These are phyloP conservation scores for Aschersonia sp. DNA, from an alignment of 2,329 filamentous ascomycete genomes.

Conservation along the genomic window DNA sequence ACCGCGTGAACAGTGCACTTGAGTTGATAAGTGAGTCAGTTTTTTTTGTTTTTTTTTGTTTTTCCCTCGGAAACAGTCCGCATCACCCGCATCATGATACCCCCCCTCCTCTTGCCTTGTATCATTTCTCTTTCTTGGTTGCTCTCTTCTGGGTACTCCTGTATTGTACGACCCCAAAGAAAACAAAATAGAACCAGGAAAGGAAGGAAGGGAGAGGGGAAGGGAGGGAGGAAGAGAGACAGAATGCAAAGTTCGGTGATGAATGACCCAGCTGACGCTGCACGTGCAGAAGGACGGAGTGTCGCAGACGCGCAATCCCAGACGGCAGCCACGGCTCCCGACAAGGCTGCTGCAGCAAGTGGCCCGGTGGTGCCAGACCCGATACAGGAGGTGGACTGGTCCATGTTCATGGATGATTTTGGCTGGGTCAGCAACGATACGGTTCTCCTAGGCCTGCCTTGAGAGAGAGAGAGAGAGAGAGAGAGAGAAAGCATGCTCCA, in stretches of 20 bases:
- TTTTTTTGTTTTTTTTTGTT: background rate
- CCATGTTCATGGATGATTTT: constrained; percentile 34
- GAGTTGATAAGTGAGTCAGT: constrained; percentile 15
- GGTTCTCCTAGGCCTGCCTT: constrained; percentile 15
- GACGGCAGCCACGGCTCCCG: constrained; percentile 8
- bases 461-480: background rate
- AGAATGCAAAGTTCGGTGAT: constrained; percentile 4
- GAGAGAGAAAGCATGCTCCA: too few relatives aligned
- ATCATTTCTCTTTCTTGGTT: background rate
- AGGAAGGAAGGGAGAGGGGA: too few relatives aligned
- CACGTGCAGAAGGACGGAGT: background rate
- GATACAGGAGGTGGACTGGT: constrained; percentile 33
- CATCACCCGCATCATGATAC: too few relatives aligned
- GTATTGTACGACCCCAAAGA: too few relatives aligned
- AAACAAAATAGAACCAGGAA: too few relatives aligned
- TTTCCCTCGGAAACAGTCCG: too few relatives aligned
- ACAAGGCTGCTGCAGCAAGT: background rate
- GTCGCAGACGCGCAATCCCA: constrained; percentile 3
- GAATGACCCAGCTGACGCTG: constrained; percentile 9
- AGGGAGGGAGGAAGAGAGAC: too few relatives aligned
- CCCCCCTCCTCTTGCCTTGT: background rate
- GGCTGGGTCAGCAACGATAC: constrained; percentile 23
- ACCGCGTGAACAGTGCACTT: constrained; percentile 15
- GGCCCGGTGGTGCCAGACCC: constrained; percentile 14
- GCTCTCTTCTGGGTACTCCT: background rate